Conservation (phyloP, 441 rosid genomes). For the Adansonia grandidieri region DNA sequence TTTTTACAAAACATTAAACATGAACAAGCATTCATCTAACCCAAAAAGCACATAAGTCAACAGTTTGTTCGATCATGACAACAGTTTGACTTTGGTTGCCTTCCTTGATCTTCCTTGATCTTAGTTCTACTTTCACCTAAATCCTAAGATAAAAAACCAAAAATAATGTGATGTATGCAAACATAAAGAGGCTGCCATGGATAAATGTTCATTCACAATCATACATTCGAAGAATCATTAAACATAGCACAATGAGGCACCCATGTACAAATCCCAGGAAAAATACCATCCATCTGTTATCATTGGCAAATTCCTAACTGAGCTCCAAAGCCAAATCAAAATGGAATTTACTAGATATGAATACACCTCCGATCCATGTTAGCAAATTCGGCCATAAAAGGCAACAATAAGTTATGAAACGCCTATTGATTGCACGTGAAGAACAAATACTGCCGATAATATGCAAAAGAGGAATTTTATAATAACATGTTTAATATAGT, state of each 20-base stretch:
- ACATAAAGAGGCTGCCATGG: not conserved
- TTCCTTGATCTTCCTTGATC: conserved; percentile 18
- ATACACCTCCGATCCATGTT: conserved; percentile 21
- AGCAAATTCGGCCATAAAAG: conserved; percentile 28
- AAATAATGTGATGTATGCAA: not conserved
- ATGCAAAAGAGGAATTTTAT: conserved; percentile 32
- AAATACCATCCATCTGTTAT: not conserved
- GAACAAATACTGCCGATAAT: conserved; percentile 29
- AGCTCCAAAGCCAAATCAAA: conserved; percentile 23
- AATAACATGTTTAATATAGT: conserved; percentile 33
- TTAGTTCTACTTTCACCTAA: conserved; percentile 22
- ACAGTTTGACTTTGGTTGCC: conserved; percentile 31
- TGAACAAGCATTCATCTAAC: too few relatives aligned
- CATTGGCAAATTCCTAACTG: conserved; percentile 20
- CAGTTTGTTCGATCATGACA: conserved; percentile 24
- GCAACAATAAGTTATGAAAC: conserved; percentile 29
- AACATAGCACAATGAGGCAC: not conserved
- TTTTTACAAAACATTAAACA: too few relatives aligned
- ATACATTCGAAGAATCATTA: not conserved
- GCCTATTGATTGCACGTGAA: conserved; percentile 34
- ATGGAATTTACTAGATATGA: conserved; percentile 30
- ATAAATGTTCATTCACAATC: not conserved
- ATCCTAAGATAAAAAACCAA: not conserved
- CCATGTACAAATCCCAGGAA: not conserved
- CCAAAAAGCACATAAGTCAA: conserved; percentile 37